Percentiles rank a stretch among this genome's conserved stretches.
phyloP scores from a whole-genome alignment of 139 green algal genomes.

The Tetradesmus lagerheimii region DNA sequence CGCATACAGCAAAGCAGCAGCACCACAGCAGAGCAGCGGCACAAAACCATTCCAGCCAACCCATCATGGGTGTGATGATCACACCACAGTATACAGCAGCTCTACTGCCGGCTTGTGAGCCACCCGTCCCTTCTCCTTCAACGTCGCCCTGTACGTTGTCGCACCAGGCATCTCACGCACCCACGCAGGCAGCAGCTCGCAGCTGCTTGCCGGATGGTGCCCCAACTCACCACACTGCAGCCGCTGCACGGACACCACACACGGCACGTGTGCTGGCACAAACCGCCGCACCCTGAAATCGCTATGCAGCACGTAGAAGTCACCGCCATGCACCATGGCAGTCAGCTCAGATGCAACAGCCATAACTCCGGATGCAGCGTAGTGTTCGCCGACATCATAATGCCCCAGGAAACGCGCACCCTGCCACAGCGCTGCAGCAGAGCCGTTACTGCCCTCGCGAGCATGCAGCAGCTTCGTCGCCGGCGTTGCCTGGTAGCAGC shows the following conservation, averaged over 20 bases:
- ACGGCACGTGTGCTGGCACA: not conserved
- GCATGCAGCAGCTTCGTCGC: not conserved
- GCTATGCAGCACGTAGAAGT: not conserved
- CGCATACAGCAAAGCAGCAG: too few species aligned
- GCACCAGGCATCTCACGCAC: not conserved
- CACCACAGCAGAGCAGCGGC: too few species aligned
- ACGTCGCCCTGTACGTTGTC: not conserved
- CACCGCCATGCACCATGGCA: not conserved
- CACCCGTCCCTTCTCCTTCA: not conserved
- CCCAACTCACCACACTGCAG: not conserved
- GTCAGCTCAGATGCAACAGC: not conserved
- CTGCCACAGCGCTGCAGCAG: not conserved
- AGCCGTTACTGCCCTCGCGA: not conserved
- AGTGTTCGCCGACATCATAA: not conserved
- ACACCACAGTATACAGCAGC: not conserved
- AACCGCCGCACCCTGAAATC: not conserved
- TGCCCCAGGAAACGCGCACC: not conserved
- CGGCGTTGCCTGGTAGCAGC: not conserved
- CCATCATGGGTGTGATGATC: too few species aligned
- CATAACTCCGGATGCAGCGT: not conserved
- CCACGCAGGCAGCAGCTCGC: not conserved
- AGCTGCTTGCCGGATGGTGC: not conserved
- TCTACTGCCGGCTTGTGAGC: not conserved
- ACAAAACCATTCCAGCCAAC: too few species aligned
- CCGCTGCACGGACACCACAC: not conserved